Base-by-base conservation (phyloP, 441 rosid genomes). In the Euphorbia corollata region DNA sequence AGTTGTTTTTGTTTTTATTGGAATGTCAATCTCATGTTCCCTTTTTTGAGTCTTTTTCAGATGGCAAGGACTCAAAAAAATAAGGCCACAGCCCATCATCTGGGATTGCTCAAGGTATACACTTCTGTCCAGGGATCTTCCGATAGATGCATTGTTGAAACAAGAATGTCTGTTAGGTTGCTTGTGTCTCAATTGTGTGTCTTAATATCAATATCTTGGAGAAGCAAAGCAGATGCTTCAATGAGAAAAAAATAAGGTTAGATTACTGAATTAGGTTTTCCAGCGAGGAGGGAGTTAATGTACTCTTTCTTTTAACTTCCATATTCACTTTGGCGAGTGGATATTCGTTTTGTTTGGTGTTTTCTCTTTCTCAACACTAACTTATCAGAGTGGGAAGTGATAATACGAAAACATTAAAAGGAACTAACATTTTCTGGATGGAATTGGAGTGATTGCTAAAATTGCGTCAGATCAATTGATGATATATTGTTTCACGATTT, bases 81-180 rank as follows among this genome's bases (percentile, higher is more conserved):
- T 73, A 89, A 89, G 77, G 96, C 96, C 19, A 89, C 96, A 1
- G 89, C 96, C 23, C 98, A 93, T 78, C 98, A 93, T 82, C 79
- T 93, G 56, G 96, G 98, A 50, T 81, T 90, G 86, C 89, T 93
- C 47, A 93, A 93, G 98, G 98, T 90, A 68, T 30, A 6, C 6
- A 20, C 18, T 59, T 15, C 47, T 62, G 8, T 64, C 53, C 34
- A 1, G 16, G 59, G 7, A 23, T 61, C 30, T 56, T 1, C 7
- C 24, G 6, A 3, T 20, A 20, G 59, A 34, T 65, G 48, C 48
- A n/a, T 64, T 1, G 4, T 50, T 64, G 27, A 16, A 45, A 23
- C 19, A 6, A 38, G 2, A 5, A 9, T 54, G 27, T 2, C 10
- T 54, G 27, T 36, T 18, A 8, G 39, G 41, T 18, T 34, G 48